These are phyloP conservation scores for Biscogniauxia mediterranea DNA, from an alignment of 2,329 filamentous ascomycete genomes.

Conservation along the genomic window DNA sequence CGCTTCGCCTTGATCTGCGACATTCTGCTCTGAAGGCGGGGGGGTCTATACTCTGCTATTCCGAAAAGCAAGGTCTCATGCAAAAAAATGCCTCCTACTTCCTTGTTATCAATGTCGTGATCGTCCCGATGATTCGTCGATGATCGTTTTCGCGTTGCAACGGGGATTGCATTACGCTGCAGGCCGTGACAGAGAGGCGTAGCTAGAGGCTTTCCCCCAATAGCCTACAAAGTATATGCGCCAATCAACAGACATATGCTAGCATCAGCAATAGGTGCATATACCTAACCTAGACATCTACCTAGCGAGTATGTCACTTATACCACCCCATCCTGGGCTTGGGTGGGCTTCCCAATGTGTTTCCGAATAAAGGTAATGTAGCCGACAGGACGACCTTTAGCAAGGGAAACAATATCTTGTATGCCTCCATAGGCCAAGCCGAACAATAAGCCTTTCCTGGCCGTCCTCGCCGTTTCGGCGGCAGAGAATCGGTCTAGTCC, in stretches of 20 bases:
- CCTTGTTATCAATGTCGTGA: neutral
- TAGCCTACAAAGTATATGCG: neutral
- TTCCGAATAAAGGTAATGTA: slow-evolving; percentile 69
- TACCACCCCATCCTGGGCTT: slow-evolving; percentile 18
- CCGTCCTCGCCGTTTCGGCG: slow-evolving; percentile 72
- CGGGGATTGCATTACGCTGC: neutral
- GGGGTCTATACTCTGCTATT: neutral
- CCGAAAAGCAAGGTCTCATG: neutral
- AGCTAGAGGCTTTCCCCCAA: neutral
- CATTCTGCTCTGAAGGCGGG: neutral
- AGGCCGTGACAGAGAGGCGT: neutral
- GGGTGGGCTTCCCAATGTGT: slow-evolving; percentile 35
- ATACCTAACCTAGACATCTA: neutral
- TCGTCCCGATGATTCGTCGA: neutral
- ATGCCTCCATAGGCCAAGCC: slow-evolving; percentile 77
- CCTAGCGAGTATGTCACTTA: slow-evolving; percentile 3
- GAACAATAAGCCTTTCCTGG: slow-evolving; percentile 74
- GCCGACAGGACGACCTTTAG: slow-evolving; percentile 68
- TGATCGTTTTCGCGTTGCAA: neutral
- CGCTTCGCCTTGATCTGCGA: neutral
- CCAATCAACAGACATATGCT: neutral
- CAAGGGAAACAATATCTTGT: slow-evolving; percentile 71
- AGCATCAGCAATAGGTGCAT: neutral
- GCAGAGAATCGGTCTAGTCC: slow-evolving; percentile 72
- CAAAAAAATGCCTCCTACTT: neutral